Percentiles rank a stretch among this genome's conserved stretches.
These are phyloP conservation scores for Pholiota conissans DNA, from an alignment of 768 basidiomycete species.

Conservation along the genomic window DNA sequence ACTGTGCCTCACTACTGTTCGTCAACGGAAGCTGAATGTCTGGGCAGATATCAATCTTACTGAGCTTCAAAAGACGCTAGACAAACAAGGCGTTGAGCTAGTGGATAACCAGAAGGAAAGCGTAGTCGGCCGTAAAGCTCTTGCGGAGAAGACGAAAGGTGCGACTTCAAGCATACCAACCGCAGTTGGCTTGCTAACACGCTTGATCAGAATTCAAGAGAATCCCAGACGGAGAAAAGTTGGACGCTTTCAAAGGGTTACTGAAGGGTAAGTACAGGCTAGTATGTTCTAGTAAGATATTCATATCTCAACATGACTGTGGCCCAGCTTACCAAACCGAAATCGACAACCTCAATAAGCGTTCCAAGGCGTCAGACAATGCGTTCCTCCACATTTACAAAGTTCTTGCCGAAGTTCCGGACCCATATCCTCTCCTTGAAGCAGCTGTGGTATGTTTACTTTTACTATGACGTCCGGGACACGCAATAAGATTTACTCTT, in stretches of 20 bases:
- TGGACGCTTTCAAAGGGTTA: conserved; percentile 83
- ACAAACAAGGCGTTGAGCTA: conserved; percentile 90
- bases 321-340: conserved; percentile 90
- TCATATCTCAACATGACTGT: not conserved
- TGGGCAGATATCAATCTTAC: conserved; percentile 77
- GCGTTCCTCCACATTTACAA: conserved; percentile 98
- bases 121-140: conserved; percentile 86
- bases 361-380: conserved; percentile 90
- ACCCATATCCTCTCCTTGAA: conserved; percentile 95
- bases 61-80: conserved; percentile 91
- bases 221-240: conserved; percentile 87
- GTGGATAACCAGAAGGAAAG: conserved; percentile 99
- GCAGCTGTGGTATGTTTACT: conserved; percentile 71
- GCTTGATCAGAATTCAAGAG: conserved; percentile 87
- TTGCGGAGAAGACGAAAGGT: conserved; percentile 98
- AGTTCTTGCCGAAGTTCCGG: conserved; percentile 93
- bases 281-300: not conserved
- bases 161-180: not conserved
- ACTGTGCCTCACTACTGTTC: not conserved
- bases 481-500: not conserved
- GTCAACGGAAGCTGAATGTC: not conserved
- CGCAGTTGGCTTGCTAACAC: not conserved
- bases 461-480: not conserved
- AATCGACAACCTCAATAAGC: conserved; percentile 92
- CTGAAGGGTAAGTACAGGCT: conserved; percentile 64